Evolutionary conservation across 768 basidiomycete genomes (phyloP), one percentile per base, ranked within the genome.

Genomic region (Boletus insuetus): DNA sequence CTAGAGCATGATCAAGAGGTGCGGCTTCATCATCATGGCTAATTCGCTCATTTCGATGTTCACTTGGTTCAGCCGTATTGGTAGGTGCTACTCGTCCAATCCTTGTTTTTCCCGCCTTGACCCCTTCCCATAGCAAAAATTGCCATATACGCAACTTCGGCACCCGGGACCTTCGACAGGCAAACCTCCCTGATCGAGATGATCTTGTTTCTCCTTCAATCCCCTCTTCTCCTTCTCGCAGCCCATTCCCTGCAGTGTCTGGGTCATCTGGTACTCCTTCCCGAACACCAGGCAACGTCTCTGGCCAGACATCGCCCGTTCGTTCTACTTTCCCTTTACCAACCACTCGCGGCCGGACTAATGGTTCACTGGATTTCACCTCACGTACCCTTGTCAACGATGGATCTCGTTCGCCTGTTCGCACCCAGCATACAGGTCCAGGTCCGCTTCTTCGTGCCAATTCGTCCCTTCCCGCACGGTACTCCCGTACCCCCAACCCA

Each of bases 1-100:
- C 75, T 93, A 8, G 93, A 95, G 69, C 93, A 95, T 66, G 83
- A 94, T 64, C 80, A 87, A 65, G 76, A 89, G 79, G 92, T 90
- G 58, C 51, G 83, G 9, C 45, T 51, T 48, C 38, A 26, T 54
- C 16, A 32, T 48, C 35, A 24, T 22, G 24, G 39, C 29, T 11
- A 35, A 38, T 49, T 41, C 35, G 31, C 46, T 51, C 52, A 44
- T 46, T 46, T 46, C 49, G 40, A 58, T 26, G 13, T 14, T 51
- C 19, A 43, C 20, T 43, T 48, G 22, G 12, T 51, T 29, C 51
- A 77, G 77, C 77, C 78, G n/a, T 78, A 78, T 65, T 79, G 75
- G 77, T 77, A 69, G 51, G 73, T 22, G 40, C 17, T 26, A 13
- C 32, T 46, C 3, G 8, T 34, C 5, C 37, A 19, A 42, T 19